phyloP scores from a whole-genome alignment of 2,329 filamentous ascomycete genomes.

The Coccinonectria pachysandricola region DNA sequence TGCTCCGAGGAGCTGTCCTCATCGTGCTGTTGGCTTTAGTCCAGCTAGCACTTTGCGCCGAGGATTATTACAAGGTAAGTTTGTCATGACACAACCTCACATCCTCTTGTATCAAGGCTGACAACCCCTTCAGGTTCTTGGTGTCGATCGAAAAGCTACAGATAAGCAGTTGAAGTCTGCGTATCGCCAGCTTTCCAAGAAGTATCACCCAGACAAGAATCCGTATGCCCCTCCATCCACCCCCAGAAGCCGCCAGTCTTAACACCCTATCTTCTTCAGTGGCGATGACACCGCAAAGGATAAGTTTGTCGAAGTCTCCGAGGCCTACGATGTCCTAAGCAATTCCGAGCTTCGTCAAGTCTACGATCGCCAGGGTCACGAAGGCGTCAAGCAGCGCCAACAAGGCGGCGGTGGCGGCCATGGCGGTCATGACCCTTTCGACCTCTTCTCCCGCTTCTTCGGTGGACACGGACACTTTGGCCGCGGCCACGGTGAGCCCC shows the following conservation, averaged over 20 bases:
- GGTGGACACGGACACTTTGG: constrained; percentile 81
- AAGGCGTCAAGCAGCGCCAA: constrained; percentile 76
- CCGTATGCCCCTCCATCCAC: constrained; percentile 48
- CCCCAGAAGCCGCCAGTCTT: no score
- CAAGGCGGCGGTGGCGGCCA: constrained; percentile 49
- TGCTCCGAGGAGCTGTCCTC: constrained; percentile 39
- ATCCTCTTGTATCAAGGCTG: constrained; percentile 1
- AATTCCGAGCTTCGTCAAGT: constrained; percentile 71
- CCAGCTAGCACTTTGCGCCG: constrained; percentile 45
- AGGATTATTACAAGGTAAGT: constrained; percentile 72
- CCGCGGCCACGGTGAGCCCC: constrained; percentile 59
- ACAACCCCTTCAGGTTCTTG: constrained; percentile 51
- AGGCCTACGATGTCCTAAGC: constrained; percentile 88
- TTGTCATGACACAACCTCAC: neutral
- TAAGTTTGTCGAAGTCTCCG: constrained; percentile 88
- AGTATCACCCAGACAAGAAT: constrained; percentile 96
- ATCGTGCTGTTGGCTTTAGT: constrained; percentile 42
- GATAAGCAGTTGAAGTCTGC: constrained; percentile 89
- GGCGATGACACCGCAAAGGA: constrained; percentile 70
- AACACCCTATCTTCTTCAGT: constrained; percentile 42
- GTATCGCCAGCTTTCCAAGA: constrained; percentile 86
- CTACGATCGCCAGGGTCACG: constrained; percentile 90
- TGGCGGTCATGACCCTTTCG: constrained; percentile 74
- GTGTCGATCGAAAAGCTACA: constrained; percentile 65
- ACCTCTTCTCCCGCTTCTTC: constrained; percentile 94